phyloP scores from a whole-genome alignment of 2,329 filamentous ascomycete genomes.

The Sporothrix sp. region DNA sequence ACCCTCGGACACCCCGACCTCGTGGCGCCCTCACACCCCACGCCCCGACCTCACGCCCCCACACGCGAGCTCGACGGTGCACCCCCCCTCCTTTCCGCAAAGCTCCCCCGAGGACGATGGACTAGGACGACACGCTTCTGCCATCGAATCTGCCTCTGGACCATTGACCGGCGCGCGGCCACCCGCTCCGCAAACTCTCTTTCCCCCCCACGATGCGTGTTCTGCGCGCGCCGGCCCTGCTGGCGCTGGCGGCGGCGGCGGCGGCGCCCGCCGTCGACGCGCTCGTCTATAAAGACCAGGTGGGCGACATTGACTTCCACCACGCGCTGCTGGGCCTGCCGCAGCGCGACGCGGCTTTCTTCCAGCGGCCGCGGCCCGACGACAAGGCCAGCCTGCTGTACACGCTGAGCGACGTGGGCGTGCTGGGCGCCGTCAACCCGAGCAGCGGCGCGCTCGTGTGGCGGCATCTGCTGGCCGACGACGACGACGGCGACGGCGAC shows the following conservation, averaged over 20 bases:
- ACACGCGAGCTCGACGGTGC: no score
- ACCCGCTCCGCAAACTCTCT: neutral
- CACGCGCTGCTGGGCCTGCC: slow-evolving; percentile 79
- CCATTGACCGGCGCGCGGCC: neutral
- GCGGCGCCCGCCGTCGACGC: slow-evolving; percentile 43
- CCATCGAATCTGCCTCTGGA: neutral
- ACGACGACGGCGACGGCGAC: slow-evolving; percentile 27
- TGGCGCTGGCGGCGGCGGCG: slow-evolving; percentile 14
- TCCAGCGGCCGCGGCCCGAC: slow-evolving; percentile 73
- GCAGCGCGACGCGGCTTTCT: slow-evolving; percentile 78
- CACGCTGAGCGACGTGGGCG: slow-evolving; percentile 72
- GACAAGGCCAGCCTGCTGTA: slow-evolving; percentile 87
- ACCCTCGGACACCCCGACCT: no score
- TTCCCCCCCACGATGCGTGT: slow-evolving; percentile 7
- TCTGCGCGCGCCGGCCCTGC: slow-evolving; percentile 1
- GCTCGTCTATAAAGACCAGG: slow-evolving; percentile 74
- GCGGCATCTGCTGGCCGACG: slow-evolving; percentile 60
- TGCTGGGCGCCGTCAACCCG: slow-evolving; percentile 83
- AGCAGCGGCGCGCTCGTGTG: slow-evolving; percentile 76
- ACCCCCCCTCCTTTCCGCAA: neutral
- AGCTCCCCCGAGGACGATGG: neutral
- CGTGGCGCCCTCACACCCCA: no score
- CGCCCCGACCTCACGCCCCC: no score
- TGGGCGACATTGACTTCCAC: slow-evolving; percentile 87
- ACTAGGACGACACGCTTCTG: neutral